These are phyloP conservation scores for Suhomyces prunicola DNA, from an alignment of 805 yeast species.

Conservation along the genomic window DNA sequence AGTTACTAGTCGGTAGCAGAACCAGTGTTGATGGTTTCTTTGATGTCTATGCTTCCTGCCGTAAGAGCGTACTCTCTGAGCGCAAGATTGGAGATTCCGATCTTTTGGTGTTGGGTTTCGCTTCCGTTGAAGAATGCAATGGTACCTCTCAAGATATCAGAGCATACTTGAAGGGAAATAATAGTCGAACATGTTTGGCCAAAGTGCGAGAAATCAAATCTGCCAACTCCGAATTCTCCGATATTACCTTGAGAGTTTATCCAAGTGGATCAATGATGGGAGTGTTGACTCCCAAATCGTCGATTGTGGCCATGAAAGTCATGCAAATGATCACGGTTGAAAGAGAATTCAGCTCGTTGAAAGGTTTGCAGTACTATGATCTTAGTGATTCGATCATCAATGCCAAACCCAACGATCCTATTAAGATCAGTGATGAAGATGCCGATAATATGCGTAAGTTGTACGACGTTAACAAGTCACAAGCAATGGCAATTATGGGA, in stretches of 20 bases:
- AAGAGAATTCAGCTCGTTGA: conserved; percentile 83
- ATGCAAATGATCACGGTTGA: conserved; percentile 90
- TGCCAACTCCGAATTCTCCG: conserved; percentile 63
- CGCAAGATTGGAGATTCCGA: conserved; percentile 71
- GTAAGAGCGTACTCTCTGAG: conserved; percentile 48
- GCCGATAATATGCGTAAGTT: conserved; percentile 44
- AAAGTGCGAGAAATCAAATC: conserved; percentile 72
- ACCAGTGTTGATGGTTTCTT: conserved; percentile 81
- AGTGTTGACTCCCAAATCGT: conserved; percentile 59
- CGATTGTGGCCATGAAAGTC: conserved; percentile 65
- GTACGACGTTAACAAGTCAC: conserved; percentile 77
- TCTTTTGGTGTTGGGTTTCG: conserved; percentile 55
- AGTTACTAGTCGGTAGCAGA: conserved; percentile 70
- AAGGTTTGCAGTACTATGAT: conserved; percentile 80
- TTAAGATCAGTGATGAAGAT: conserved; percentile 27
- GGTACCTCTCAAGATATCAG: conserved; percentile 17
- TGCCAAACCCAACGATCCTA: conserved; percentile 58
- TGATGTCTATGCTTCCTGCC: conserved; percentile 77
- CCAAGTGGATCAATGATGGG: conserved; percentile 52
- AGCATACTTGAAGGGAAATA: conserved; percentile 26
- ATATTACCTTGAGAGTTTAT: conserved; percentile 67
- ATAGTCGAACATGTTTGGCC: conserved; percentile 64
- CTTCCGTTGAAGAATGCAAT: conserved; percentile 14
- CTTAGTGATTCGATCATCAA: conserved; percentile 60
- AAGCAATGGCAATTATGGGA: conserved; percentile 83